phyloP scores from a whole-genome alignment of 192 early-diverging fungal genomes.

The Mortierella hygrophila region DNA sequence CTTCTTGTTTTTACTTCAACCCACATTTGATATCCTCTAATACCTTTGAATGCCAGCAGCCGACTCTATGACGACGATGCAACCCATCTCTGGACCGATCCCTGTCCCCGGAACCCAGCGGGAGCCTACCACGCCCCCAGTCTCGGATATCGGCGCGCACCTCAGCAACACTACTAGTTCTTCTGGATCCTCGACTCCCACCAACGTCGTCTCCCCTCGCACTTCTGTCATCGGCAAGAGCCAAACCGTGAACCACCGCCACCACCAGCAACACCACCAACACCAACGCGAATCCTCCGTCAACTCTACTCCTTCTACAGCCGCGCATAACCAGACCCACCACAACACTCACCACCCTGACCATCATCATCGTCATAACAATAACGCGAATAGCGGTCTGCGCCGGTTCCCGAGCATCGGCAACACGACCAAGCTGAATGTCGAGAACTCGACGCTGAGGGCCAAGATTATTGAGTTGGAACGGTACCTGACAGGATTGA shows the following conservation, averaged over 20 bases:
- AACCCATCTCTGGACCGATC: slow-evolving; percentile 50
- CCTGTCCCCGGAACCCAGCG: slow-evolving; percentile 45
- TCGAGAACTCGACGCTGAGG: slow-evolving; percentile 31
- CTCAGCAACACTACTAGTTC: not conserved
- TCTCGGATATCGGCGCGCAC: not conserved
- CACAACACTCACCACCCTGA: not conserved
- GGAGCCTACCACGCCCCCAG: slow-evolving; percentile 29
- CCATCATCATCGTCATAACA: not conserved
- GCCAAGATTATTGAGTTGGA: slow-evolving; percentile 45
- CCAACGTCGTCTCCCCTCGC: not conserved
- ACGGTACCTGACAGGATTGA: slow-evolving; percentile 41
- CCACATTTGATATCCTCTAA: not conserved
- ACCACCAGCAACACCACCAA: not conserved
- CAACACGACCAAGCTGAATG: slow-evolving; percentile 28
- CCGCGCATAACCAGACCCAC: not conserved
- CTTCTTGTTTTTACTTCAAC: not conserved
- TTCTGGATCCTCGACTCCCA: not conserved
- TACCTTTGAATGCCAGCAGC: slow-evolving; percentile 32
- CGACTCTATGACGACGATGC: slow-evolving; percentile 25
- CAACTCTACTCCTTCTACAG: not conserved
- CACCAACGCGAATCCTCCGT: slow-evolving; percentile 11
- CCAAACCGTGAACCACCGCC: not conserved
- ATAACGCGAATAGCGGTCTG: slow-evolving; percentile 30
- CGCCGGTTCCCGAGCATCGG: slow-evolving; percentile 40
- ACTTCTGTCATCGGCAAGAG: not conserved